These are phyloP conservation scores for Malus hybrid DNA, from an alignment of 331 rosid species.

Conservation along the genomic window DNA sequence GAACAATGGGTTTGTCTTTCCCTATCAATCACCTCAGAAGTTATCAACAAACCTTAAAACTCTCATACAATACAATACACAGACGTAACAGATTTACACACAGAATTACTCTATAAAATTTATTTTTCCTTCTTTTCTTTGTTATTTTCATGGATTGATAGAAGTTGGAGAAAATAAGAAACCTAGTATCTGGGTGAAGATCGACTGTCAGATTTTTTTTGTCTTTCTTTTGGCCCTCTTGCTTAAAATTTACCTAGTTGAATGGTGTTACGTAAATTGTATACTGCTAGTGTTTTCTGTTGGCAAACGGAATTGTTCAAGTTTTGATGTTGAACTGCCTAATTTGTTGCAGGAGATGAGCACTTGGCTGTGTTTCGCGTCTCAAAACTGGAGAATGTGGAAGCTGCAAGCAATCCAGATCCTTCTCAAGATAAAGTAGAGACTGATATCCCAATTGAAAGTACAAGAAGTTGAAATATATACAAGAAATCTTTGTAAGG, in stretches of 20 bases:
- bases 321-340: too few relatives aligned
- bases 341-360: conserved; percentile 53
- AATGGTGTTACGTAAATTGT: neutral
- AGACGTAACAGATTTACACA: neutral
- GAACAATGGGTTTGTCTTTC: neutral
- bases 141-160: neutral
- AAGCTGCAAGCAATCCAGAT: conserved; percentile 19
- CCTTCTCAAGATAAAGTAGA: conserved; percentile 21
- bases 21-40: neutral
- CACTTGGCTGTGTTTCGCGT: conserved; percentile 82
- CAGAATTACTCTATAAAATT: neutral
- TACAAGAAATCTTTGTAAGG: neutral
- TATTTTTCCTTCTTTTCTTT: neutral
- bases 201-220: neutral
- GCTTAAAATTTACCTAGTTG: neutral
- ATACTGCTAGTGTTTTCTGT: neutral
- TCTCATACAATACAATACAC: neutral
- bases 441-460: conserved; percentile 17
- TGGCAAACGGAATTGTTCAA: neutral
- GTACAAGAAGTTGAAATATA: conserved; percentile 10
- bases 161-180: neutral
- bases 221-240: neutral
- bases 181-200: neutral
- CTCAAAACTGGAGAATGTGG: conserved; percentile 47
- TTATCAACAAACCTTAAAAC: neutral